Conservation (phyloP, 495 filamentous ascomycete genomes). For the Aspergillus affinis region DNA sequence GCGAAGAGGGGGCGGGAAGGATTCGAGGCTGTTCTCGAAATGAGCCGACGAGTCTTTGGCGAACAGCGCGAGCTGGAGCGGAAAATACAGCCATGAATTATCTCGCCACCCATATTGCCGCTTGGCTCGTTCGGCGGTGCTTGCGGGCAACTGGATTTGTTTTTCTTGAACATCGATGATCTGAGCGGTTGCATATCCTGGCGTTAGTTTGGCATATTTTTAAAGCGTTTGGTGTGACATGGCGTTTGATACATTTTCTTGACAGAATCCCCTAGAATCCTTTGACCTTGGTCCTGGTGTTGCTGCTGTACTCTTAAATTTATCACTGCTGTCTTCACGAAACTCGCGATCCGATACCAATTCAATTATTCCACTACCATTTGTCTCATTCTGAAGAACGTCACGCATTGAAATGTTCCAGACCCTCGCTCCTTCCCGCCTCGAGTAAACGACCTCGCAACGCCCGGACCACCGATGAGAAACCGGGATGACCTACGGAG, state of each 20-base stretch:
- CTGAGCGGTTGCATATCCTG: conserved; percentile 40
- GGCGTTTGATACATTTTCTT: conserved; percentile 28
- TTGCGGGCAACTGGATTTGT: neutral
- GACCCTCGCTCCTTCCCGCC: neutral
- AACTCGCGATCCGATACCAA: neutral
- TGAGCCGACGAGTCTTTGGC: conserved; percentile 88
- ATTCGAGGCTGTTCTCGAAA: conserved; percentile 90
- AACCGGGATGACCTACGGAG: conserved; percentile 45
- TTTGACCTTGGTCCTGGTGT: neutral
- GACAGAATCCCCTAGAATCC: neutral
- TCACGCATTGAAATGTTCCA: no score
- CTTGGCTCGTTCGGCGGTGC: neutral
- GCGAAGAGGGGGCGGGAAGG: conserved; percentile 85
- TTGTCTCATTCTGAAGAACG: no score
- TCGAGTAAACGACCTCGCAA: conserved; percentile 32
- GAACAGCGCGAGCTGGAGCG: conserved; percentile 75
- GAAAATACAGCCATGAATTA: conserved; percentile 22
- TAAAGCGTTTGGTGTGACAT: conserved; percentile 29
- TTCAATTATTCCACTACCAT: neutral
- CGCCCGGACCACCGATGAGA: conserved; percentile 46
- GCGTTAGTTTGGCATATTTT: conserved; percentile 31
- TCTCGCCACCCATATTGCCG: neutral
- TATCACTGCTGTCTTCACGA: neutral
- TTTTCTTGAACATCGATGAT: conserved; percentile 18
- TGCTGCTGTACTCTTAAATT: neutral